Conservation (phyloP, 345 rosid species). For the Citrus maxima region DNA sequence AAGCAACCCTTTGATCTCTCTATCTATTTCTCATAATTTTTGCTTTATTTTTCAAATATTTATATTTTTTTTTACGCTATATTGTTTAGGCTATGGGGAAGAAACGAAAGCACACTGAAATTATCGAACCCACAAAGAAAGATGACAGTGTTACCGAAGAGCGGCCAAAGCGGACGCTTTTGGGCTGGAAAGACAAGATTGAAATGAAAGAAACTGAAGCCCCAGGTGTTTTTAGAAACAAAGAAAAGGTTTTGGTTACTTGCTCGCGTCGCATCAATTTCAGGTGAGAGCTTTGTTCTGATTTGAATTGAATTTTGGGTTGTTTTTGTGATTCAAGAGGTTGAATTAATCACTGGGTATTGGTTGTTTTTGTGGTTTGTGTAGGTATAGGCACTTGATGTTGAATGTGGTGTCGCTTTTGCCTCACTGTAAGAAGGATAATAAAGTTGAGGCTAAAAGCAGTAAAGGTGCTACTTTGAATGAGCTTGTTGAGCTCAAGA, state of each 20-base stretch:
- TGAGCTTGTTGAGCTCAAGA: conserved; percentile 86
- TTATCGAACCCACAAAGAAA: conserved; percentile 38
- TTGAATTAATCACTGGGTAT: background rate
- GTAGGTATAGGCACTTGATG: conserved; percentile 95
- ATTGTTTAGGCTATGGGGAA: conserved; percentile 42
- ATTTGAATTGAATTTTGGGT: background rate
- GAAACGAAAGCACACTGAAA: conserved; percentile 80
- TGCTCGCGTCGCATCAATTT: conserved; percentile 94
- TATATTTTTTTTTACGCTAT: background rate
- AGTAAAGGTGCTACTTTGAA: conserved; percentile 76
- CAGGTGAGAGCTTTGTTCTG: conserved; percentile 44
- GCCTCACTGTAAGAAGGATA: conserved; percentile 96
- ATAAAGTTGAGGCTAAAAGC: conserved; percentile 78
- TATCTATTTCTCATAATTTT: background rate
- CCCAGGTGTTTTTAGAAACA: conserved; percentile 61
- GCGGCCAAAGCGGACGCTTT: conserved; percentile 71
- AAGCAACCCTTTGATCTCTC: background rate
- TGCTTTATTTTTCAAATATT: background rate
- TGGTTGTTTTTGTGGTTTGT: background rate
- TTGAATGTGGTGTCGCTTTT: conserved; percentile 84
- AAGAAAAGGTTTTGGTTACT: conserved; percentile 90
- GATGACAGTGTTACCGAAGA: conserved; percentile 45
- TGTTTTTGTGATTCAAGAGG: background rate
- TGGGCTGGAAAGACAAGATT: conserved; percentile 77
- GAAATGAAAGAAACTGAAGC: conserved; percentile 30